phyloP scores from a whole-genome alignment of 2,329 filamentous ascomycete genomes.

The Penicillium vulpinum region DNA sequence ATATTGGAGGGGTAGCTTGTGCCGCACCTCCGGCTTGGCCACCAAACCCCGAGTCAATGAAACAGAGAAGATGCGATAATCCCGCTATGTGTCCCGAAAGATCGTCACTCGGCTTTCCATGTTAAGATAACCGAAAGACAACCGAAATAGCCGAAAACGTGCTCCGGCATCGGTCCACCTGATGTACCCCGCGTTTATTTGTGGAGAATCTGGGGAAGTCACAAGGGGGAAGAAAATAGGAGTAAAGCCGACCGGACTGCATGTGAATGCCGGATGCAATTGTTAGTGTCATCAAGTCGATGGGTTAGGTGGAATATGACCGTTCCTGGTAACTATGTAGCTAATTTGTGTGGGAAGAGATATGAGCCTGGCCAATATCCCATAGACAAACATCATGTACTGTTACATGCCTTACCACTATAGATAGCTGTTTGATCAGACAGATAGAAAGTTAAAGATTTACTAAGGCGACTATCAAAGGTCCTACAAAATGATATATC shows the following conservation, averaged over 20 bases:
- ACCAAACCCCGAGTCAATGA: background rate
- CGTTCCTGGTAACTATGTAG: too few relatives aligned
- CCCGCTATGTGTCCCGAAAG: background rate
- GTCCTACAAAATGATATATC: too few relatives aligned
- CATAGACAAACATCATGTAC: background rate
- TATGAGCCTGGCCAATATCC: too few relatives aligned
- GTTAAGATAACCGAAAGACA: background rate
- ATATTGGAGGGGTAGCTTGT: background rate
- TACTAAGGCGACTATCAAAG: background rate
- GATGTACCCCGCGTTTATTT: background rate
- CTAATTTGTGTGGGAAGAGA: too few relatives aligned
- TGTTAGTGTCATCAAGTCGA: too few relatives aligned
- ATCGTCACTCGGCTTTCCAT: too few relatives aligned
- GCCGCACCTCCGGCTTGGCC: background rate
- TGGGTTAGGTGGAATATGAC: too few relatives aligned
- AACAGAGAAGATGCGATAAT: background rate
- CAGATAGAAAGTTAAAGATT: background rate
- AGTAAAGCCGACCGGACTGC: background rate
- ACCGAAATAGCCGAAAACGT: background rate
- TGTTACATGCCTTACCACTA: background rate
- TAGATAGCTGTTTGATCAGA: background rate
- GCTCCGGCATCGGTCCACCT: background rate
- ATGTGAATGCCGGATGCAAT: background rate
- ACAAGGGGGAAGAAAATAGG: background rate
- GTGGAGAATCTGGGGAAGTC: background rate